These are phyloP conservation scores for Jacaranda copaia DNA, from an alignment of 257 asterid genomes.

Conservation along the genomic window DNA sequence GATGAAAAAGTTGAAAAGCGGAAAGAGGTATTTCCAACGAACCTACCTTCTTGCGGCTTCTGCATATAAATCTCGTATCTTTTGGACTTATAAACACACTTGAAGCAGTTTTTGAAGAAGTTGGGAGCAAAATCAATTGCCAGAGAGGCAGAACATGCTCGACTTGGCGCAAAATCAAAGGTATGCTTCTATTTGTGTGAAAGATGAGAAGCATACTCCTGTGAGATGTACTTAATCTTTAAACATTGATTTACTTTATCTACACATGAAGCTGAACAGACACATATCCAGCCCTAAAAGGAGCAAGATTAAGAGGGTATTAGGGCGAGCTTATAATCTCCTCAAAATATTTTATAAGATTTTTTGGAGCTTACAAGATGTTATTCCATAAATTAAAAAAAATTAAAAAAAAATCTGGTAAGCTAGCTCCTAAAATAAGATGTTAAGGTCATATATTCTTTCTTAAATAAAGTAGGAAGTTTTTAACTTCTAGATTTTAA, in stretches of 20 bases:
- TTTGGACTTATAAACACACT: slow-evolving; percentile 1
- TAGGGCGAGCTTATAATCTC: too few relatives aligned
- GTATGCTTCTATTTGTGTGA: slow-evolving; percentile 38
- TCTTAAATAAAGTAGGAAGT: too few relatives aligned
- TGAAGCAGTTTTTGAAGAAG: slow-evolving; percentile 51
- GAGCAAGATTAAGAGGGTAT: too few relatives aligned
- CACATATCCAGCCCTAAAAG: not conserved
- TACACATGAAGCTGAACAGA: not conserved
- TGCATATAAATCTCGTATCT: slow-evolving; percentile 19
- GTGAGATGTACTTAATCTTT: too few relatives aligned
- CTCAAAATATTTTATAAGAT: too few relatives aligned
- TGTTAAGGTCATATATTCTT: too few relatives aligned
- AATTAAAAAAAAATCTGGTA: too few relatives aligned
- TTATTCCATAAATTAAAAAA: too few relatives aligned
- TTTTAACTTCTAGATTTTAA: too few relatives aligned
- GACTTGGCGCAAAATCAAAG: slow-evolving; percentile 55
- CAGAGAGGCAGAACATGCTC: slow-evolving; percentile 61
- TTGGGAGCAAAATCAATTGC: slow-evolving; percentile 67
- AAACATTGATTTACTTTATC: not conserved
- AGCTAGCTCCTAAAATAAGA: too few relatives aligned
- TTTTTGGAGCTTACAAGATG: too few relatives aligned
- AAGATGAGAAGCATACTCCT: too few relatives aligned
- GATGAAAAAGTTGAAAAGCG: slow-evolving; percentile 69
- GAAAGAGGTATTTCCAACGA: slow-evolving; percentile 62
- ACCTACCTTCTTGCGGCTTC: slow-evolving; percentile 21